These are phyloP conservation scores for Rhynchosporium secalis DNA, from an alignment of 2,329 filamentous ascomycete genomes.

Conservation along the genomic window DNA sequence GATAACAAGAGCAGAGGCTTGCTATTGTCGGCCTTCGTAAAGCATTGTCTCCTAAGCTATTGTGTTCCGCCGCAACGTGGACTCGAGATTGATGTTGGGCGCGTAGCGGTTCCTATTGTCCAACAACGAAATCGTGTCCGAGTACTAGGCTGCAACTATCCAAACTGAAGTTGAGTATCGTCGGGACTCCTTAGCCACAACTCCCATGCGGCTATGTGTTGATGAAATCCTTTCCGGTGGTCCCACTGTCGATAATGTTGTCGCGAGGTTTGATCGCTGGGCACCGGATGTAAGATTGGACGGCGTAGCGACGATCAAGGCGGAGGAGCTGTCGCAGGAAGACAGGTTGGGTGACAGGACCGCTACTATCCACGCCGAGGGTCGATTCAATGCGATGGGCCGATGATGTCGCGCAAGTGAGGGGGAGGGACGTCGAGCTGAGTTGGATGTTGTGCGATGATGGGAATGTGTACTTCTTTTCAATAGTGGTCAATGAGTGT, in stretches of 20 bases:
- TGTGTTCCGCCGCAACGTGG: background rate
- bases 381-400: constrained; percentile 6
- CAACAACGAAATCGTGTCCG: background rate
- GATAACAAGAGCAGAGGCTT: constrained; percentile 21
- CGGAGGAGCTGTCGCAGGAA: constrained; percentile 22
- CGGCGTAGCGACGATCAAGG: constrained; percentile 6
- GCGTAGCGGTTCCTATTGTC: constrained; percentile 13
- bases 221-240: constrained; percentile 13
- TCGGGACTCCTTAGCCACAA: constrained; percentile 8
- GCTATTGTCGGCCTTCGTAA: constrained; percentile 23
- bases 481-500: constrained; percentile 5
- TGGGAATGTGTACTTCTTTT: background rate
- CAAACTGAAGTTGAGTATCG: constrained; percentile 1
- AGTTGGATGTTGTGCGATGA: background rate
- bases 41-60: constrained; percentile 18
- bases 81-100: background rate
- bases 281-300: constrained; percentile 7
- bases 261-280: constrained; percentile 27
- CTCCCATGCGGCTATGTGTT: background rate
- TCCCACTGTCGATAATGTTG: constrained; percentile 15
- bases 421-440: background rate
- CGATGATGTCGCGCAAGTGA: background rate
- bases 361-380: constrained; percentile 12
- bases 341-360: constrained; percentile 18
- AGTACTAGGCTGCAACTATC: constrained; percentile 1